phyloP scores from a whole-genome alignment of 2,329 filamentous ascomycete species.

The Thelonectria blattea region DNA sequence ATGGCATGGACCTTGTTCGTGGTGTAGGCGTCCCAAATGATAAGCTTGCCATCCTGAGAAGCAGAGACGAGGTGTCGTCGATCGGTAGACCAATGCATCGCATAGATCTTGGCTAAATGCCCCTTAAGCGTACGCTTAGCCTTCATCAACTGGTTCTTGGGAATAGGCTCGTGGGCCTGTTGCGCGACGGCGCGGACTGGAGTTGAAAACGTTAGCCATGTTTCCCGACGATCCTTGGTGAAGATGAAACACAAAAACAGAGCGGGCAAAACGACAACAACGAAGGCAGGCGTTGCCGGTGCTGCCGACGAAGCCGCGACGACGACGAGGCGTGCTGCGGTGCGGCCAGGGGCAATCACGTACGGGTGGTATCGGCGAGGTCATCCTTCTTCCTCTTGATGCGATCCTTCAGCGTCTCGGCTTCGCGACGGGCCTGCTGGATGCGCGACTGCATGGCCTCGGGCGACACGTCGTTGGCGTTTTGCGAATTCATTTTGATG shows the following conservation, averaged over 20 bases:
- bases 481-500: slow-evolving; percentile 61
- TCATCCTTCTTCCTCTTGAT: slow-evolving; percentile 99
- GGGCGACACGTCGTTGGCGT: slow-evolving; percentile 68
- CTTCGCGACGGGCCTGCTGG: slow-evolving; percentile 91
- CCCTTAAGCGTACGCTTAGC: slow-evolving; percentile 96
- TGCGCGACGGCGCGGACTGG: slow-evolving; percentile 90
- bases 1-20: slow-evolving; percentile 99
- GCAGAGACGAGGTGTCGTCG: slow-evolving; percentile 95
- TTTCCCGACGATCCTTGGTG: background rate
- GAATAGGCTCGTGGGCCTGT: slow-evolving; percentile 89
- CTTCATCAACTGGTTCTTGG: slow-evolving; percentile 93
- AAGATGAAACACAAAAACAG: background rate
- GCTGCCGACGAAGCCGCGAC: slow-evolving; percentile 15
- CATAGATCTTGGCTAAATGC: slow-evolving; percentile 98
- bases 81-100: slow-evolving; percentile 99
- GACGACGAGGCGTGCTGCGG: background rate
- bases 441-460: slow-evolving; percentile 92
- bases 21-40: slow-evolving; percentile 99
- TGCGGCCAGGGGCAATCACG: slow-evolving; percentile 50
- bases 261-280: background rate
- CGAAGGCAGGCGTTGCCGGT: background rate
- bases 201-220: slow-evolving; percentile 36
- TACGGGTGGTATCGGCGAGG: slow-evolving; percentile 95
- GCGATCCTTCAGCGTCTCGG: slow-evolving; percentile 95
- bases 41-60: slow-evolving; percentile 98